Conservation (phyloP, 164 flowering plant genomes). For the Akebia trifoliata region DNA sequence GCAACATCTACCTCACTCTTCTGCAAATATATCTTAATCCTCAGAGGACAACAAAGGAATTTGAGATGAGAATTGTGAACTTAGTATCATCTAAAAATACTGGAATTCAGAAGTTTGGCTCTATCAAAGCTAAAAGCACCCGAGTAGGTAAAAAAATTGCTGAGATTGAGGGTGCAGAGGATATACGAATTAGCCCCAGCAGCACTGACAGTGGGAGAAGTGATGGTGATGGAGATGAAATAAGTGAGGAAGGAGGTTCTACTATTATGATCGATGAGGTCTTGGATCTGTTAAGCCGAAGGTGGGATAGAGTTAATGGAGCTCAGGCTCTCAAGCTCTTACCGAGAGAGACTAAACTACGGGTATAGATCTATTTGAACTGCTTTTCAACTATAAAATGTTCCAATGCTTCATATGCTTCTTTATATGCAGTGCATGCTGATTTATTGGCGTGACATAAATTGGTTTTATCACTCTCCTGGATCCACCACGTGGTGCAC, state of each 20-base stretch:
- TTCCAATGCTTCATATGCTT: background rate
- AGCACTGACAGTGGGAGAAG: constrained; percentile 87
- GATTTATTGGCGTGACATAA: no score
- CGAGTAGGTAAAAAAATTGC: constrained; percentile 75
- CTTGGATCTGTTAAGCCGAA: constrained; percentile 70
- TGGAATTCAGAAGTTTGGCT: constrained; percentile 36
- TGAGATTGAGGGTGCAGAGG: constrained; percentile 90
- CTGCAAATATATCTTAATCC: constrained; percentile 97
- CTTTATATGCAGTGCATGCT: background rate
- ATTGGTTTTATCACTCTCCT: no score
- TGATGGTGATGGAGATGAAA: constrained; percentile 85
- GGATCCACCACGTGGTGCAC: no score
- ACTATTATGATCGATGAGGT: constrained; percentile 91
- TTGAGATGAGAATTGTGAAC: constrained; percentile 66
- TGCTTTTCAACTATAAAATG: background rate
- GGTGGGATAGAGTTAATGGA: constrained; percentile 96
- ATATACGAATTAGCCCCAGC: constrained; percentile 46
- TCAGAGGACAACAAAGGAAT: constrained; percentile 63
- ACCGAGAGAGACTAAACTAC: constrained; percentile 85
- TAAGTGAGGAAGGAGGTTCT: constrained; percentile 58
- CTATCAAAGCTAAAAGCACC: constrained; percentile 45
- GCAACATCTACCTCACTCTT: constrained; percentile 84
- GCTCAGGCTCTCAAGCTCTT: constrained; percentile 92
- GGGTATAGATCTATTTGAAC: constrained; percentile 44
- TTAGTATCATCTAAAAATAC: constrained; percentile 43